Base-by-base conservation (phyloP, 148 eudicot genomes). In the Nyssa sinensis region DNA sequence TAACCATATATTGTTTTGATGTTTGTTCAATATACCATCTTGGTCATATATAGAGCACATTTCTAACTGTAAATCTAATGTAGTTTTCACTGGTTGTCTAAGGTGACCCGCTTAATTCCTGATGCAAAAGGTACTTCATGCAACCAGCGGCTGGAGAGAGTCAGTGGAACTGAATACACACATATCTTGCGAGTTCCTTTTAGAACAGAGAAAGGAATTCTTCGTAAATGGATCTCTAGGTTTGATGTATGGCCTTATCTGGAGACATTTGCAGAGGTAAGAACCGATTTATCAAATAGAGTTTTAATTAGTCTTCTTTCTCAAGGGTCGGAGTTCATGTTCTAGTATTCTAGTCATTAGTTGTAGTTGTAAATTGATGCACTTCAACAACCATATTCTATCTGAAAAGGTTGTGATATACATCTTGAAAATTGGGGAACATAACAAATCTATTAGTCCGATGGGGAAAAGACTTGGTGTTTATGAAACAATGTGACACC, bases 221-320 rank as follows among this genome's bases (percentile, higher is more conserved):
- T 96, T 81, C 91, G 73, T 63, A 87, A 96, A 84, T 96, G 99
- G 99, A 87, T 96, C 51, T 96, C 99, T 78, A 88, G 99, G 77
- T 96, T 96, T 73, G 99, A 96, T 78, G 87, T 96, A 13, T 96
- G 99, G 99, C 99, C 99, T 51, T 96, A 91, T 80, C 82, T 96
- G 71, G 99, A 96, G 83, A 87, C 67, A 21, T 93, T 86, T 83
- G 75, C 98, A 17, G 91, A 93, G 98, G 98, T 92, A 86, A 82
- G 37, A 4, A 53, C 25, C 23, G 19, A 37, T 60, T 27, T 35
- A 28, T 34, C 31, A 60, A 59, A 24, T 57, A 16, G n/a, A 24
- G 34, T 4, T 70, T 47, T 51, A 11, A 44, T 55, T 21, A 55
- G 0, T 3, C 8, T 55, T 55, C 24, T 49, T 19, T 49, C 14